Percentiles rank a stretch among this genome's conserved stretches.
phyloP scores from a whole-genome alignment of 805 yeast species.

The Priceomyces medius region DNA sequence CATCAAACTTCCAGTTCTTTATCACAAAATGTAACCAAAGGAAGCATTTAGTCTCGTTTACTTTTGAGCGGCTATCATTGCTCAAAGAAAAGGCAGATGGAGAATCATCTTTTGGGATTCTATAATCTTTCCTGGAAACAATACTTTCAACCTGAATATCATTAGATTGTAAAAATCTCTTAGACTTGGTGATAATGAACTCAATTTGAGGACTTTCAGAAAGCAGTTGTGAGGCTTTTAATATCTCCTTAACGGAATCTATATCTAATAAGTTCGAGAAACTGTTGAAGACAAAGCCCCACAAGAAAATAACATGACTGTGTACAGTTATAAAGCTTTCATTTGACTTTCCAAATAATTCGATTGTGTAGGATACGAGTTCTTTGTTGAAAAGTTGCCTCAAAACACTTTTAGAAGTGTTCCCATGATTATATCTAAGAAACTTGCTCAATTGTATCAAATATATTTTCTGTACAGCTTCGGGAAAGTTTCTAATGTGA shows the following conservation, averaged over 20 bases:
- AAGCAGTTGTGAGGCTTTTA: conserved; percentile 10
- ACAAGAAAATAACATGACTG: conserved; percentile 12
- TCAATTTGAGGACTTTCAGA: conserved; percentile 11
- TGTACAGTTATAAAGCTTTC: conserved; percentile 6
- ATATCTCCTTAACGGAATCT: conserved; percentile 8
- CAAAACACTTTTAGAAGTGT: conserved; percentile 6
- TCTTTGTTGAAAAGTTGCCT: conserved; percentile 11
- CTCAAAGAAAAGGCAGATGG: not conserved
- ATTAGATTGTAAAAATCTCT: conserved; percentile 6
- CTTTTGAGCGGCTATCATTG: conserved; percentile 4
- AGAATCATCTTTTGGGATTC: not conserved
- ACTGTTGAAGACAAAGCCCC: conserved; percentile 10
- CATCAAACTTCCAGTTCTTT: conserved; percentile 21
- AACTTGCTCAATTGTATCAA: conserved; percentile 11
- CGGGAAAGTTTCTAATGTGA: conserved; percentile 11
- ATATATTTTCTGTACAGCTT: conserved; percentile 12
- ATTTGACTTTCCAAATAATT: not conserved
- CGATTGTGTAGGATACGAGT: conserved; percentile 1
- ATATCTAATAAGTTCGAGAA: conserved; percentile 3
- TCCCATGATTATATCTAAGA: conserved; percentile 3
- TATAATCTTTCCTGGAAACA: not conserved
- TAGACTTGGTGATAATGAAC: conserved; percentile 14
- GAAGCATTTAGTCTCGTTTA: conserved; percentile 19
- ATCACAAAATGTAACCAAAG: conserved; percentile 29
- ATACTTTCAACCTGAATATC: conserved; percentile 4